phyloP scores from a whole-genome alignment of 2,329 filamentous ascomycete species.

The Phyllosticta citrichinensis region DNA sequence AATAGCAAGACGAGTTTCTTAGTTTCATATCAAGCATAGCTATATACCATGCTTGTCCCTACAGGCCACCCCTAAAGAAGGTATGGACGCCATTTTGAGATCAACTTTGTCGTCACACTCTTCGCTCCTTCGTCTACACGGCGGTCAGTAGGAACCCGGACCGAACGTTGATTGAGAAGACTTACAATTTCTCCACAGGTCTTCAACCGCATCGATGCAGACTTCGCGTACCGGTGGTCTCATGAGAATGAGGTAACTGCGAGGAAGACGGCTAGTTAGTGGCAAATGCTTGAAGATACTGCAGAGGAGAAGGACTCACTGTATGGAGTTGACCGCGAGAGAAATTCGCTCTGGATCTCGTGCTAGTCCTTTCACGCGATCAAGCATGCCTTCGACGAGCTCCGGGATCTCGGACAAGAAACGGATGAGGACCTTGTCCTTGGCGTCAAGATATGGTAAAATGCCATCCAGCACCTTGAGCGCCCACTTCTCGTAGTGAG shows the following conservation, averaged over 20 bases:
- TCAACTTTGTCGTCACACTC: constrained; percentile 41
- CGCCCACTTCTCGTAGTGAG: constrained; percentile 70
- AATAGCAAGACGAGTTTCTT: background rate
- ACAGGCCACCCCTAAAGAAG: constrained; percentile 21
- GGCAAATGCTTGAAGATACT: too few relatives aligned
- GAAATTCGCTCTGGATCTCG: constrained; percentile 54
- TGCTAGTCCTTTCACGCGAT: constrained; percentile 56
- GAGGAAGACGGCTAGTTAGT: background rate
- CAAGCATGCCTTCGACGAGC: constrained; percentile 60
- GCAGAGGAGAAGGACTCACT: constrained; percentile 32
- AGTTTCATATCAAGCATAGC: background rate
- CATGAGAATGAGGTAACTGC: constrained; percentile 46
- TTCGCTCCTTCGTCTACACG: constrained; percentile 34
- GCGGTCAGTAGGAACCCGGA: background rate
- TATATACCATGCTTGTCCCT: background rate
- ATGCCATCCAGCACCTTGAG: constrained; percentile 80
- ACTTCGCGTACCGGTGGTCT: constrained; percentile 49
- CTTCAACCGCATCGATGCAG: constrained; percentile 47
- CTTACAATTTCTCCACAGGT: constrained; percentile 47
- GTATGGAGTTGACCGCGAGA: constrained; percentile 47
- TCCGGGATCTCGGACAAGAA: constrained; percentile 88
- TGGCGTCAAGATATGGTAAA: constrained; percentile 78
- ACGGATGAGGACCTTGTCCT: constrained; percentile 80
- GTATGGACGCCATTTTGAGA: constrained; percentile 46
- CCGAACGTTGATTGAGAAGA: constrained; percentile 4